Evolutionary conservation across 768 basidiomycete species (phyloP).

Genomic region (Pleurotus pulmonarius): DNA sequence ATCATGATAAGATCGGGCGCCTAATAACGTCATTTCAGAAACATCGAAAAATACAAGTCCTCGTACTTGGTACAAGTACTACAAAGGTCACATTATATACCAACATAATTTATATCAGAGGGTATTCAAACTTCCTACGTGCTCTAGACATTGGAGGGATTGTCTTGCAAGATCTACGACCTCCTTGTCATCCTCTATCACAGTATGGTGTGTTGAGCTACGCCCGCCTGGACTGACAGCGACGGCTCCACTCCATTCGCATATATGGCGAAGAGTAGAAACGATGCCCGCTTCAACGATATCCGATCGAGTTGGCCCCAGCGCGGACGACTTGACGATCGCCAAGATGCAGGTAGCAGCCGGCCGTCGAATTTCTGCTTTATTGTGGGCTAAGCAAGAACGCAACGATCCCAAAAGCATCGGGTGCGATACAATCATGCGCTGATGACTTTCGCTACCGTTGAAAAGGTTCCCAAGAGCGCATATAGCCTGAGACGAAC

Average conservation of each 20-base stretch:
- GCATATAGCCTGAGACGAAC: constrained; percentile 41
- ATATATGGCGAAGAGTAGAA: constrained; percentile 35
- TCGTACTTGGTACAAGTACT: no score
- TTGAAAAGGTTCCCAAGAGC: constrained; percentile 70
- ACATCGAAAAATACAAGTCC: no score
- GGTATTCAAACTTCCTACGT: constrained; percentile 19
- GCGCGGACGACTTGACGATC: constrained; percentile 42
- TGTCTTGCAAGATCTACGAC: constrained; percentile 52
- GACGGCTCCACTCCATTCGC: constrained; percentile 32
- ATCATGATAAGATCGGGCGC: no score
- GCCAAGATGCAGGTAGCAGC: constrained; percentile 58
- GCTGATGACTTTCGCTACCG: constrained; percentile 46
- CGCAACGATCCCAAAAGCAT: constrained; percentile 52
- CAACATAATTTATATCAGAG: no score
- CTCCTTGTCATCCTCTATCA: constrained; percentile 58
- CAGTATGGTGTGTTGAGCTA: constrained; percentile 23
- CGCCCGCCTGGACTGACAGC: constrained; percentile 14
- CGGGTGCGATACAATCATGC: constrained; percentile 46
- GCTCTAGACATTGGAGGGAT: constrained; percentile 51
- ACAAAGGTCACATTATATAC: no score
- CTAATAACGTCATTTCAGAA: no score
- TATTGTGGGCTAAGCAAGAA: constrained; percentile 55
- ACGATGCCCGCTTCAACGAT: constrained; percentile 24
- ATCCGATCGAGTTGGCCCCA: constrained; percentile 8
- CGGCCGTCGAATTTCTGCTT: constrained; percentile 54